Evolutionary conservation across 352 stramenopile species (phyloP).

Genomic region (Aphanomyces cochlioides): DNA sequence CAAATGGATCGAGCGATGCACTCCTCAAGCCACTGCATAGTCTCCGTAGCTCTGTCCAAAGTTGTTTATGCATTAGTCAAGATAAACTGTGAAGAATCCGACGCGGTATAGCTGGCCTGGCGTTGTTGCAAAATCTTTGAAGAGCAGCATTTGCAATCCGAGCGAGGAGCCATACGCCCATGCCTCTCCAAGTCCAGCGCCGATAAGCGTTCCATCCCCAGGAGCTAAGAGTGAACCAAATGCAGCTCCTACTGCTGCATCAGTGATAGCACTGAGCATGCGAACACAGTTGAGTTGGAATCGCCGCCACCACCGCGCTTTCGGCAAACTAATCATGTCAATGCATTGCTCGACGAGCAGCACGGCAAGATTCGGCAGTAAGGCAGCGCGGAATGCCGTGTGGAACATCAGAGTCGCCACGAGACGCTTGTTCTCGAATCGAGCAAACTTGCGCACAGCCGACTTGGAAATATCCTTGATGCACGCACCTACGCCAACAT

Average conservation of each 20-base stretch:
- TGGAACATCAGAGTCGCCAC: slow-evolving; percentile 15
- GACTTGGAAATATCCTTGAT: slow-evolving; percentile 26
- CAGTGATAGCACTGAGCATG: background rate
- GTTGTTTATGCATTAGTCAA: background rate
- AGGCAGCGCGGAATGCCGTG: slow-evolving; percentile 4
- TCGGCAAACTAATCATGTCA: background rate
- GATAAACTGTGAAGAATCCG: background rate
- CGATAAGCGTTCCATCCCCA: slow-evolving; percentile 1
- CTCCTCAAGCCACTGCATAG: too few relatives aligned
- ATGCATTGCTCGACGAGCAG: slow-evolving; percentile 22
- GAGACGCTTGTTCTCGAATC: background rate
- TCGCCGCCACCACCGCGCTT: background rate
- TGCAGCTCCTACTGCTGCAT: slow-evolving; percentile 16
- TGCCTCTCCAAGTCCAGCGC: slow-evolving; percentile 1
- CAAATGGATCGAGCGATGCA: slow-evolving; percentile 65
- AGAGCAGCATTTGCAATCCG: background rate
- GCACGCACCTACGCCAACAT: background rate
- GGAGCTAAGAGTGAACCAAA: slow-evolving; percentile 7
- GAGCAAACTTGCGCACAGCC: slow-evolving; percentile 21
- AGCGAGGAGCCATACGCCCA: background rate
- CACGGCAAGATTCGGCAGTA: slow-evolving; percentile 8
- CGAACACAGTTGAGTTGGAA: background rate
- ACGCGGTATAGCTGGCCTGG: slow-evolving; percentile 1
- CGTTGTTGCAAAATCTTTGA: background rate
- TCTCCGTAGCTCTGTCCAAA: background rate